A percentile compares a stretch with the other conserved stretches of the same genome.
Evolutionary conservation across 2,329 filamentous ascomycete genomes (phyloP).

Genomic region (Neurospora sp.): DNA sequence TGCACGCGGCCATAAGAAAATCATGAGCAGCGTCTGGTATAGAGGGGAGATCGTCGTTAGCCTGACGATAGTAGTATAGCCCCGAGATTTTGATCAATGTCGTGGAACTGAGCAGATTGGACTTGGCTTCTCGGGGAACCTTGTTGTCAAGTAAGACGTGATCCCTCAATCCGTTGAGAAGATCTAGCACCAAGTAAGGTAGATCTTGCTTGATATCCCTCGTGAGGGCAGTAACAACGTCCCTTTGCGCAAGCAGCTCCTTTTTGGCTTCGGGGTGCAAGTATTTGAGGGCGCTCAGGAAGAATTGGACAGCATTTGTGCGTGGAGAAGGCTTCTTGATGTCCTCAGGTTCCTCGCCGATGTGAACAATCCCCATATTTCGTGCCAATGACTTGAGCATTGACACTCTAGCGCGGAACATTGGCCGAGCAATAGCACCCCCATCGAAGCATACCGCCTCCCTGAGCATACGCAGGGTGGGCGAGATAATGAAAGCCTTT

Average conservation of each 20-base stretch:
- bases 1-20: conserved; percentile 69
- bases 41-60: conserved; percentile 26
- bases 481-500: conserved; percentile 83
- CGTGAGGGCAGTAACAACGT: conserved; percentile 60
- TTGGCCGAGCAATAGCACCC: conserved; percentile 64
- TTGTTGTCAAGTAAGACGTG: conserved; percentile 67
- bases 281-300: conserved; percentile 70
- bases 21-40: conserved; percentile 64
- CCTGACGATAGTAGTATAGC: conserved; percentile 55
- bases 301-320: conserved; percentile 72
- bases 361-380: conserved; percentile 64
- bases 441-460: conserved; percentile 84
- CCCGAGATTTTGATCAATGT: conserved; percentile 63
- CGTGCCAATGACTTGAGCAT: conserved; percentile 73
- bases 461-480: conserved; percentile 73
- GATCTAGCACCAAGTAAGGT: conserved; percentile 62
- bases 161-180: conserved; percentile 59
- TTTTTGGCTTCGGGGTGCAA: conserved; percentile 68
- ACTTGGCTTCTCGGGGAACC: conserved; percentile 65
- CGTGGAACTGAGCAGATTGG: conserved; percentile 63
- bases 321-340: conserved; percentile 66
- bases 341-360: conserved; percentile 52
- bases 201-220: conserved; percentile 72
- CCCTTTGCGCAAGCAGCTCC: conserved; percentile 72
- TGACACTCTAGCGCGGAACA: conserved; percentile 69